Evolutionary conservation across 2,329 filamentous ascomycete genomes (phyloP), one percentile per base, ranked within the genome.

Genomic region (Pseudogymnoascus sp.): DNA sequence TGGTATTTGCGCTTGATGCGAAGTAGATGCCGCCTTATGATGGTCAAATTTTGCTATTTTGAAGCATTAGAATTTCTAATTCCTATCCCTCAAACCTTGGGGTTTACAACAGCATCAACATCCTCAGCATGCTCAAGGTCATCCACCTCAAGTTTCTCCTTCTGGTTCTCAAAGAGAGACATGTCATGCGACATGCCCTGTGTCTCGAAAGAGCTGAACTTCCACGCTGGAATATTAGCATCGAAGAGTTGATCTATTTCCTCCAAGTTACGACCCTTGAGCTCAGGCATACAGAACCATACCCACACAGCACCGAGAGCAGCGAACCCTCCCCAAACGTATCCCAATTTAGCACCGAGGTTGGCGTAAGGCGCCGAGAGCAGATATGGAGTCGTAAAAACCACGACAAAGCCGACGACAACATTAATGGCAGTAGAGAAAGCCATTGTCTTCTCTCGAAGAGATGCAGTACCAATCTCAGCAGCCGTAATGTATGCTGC

Each of bases 201-300:
- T 18, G 62, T 62, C 10, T 63, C 8, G 29, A 39, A 63, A 16
- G 26, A 37, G 36, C 23, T 39, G 16, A 61, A 59, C 37, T 37
- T 66, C 23, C 65, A 21, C 16, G 36, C 23, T 2, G 64, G 62
- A 21, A 63, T 51, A 12, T 26, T 21, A 6, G 39, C 73, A 21
- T 69, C 68, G 65, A 77, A 77, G 4, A 77, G 60, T 26, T 66
- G 63, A 59, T 69, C 63, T 42, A 69, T 66, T 23, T 68, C 67
- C 57, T 69, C 67, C 16, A 69, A 57, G 26, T 63, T 69, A 4
- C 66, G 54, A 2, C 67, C 67, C 65, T 66, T 68, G 18, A 65
- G 47, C 45, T 67, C 67, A 14, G 67, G 67, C 60, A 68, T 65
- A 39, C 29, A 66, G 37, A 66, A 65, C 61, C 62, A 67, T 1